Evolutionary conservation across 2,329 filamentous ascomycete genomes (phyloP), one percentile per base, ranked within the genome.

Genomic region (Aspergillus felis): DNA sequence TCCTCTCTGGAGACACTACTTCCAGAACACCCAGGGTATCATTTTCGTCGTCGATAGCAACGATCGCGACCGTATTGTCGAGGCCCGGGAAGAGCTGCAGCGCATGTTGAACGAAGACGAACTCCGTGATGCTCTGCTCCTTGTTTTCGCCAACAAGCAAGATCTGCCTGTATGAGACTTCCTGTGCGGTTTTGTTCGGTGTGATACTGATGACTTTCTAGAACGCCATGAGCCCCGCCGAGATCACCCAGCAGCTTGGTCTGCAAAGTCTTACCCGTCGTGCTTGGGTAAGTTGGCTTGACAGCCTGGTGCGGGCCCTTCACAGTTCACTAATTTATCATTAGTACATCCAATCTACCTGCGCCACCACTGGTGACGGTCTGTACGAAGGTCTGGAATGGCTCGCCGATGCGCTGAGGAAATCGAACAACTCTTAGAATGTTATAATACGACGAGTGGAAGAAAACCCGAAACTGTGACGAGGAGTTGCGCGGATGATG

Each of bases 141-240:
- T 99, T 72, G 93, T 99, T 73, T 99, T 99, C 74, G 94, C 94
- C 81, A 99, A 99, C 88, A 99, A 99, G 86, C 94, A 99, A 85
- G 94, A 99, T 92, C 83, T 97, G 79, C 89, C 89, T 70, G 94
- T 97, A 84, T 78, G 92, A 22, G 27, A 46, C 10, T 28, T 25
- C 17, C 12, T 38, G 42, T 17, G 28, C 28, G 50, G 38, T 32
- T 51, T 12, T 24, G 47, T 17, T 29, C 35, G 35, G 24, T 22
- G 17, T 12, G 38, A 41, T 53, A 55, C 49, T 29, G 32, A 75
- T 66, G 50, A 59, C 56, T 53, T 50, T 57, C 57, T 60, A 96
- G 92, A 97, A 97, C 77, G 94, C 94, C 80, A 97, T 97, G 94
- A 97, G 96, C 82, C 93, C 94, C 74, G 93, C 94, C 75, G 94